Evolutionary conservation across 2,329 filamentous ascomycete species (phyloP), one percentile per base, ranked within the genome.

Genomic region (Graphiopsis chlorocephala): DNA sequence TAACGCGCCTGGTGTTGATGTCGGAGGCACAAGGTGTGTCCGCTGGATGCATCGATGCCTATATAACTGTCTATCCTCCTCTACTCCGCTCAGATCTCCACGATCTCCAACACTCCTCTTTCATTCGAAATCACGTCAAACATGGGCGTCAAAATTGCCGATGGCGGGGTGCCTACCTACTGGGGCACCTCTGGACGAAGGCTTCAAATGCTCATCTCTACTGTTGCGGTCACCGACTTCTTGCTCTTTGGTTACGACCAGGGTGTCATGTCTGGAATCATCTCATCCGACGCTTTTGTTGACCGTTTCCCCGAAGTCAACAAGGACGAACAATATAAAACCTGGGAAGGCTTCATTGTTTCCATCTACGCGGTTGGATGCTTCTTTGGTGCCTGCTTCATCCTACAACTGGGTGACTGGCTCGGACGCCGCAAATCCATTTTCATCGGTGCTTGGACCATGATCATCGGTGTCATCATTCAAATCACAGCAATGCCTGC

Each of bases 221-320:
- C 82, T 17, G 81, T 88, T 31, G 85, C 86, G 4, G 88, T 86
- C 1, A 86, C 85, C 55, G 86, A 84, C 26, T 87, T 87, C 77
- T 73, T 87, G 26, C 80, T 60, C 20, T 64, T 64, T 28, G 57
- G 63, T 61, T 64, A 65, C 23, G 64, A 65, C 42, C 64, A 65
- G 76, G 79, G 73, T 58, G 72, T 75, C 45, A 70, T 76, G 52
- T 74, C 72, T 58, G 72, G 74, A 45, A 86, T 94, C 68, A 80
- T 94, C 64, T 91, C 90, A 1, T 83, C 93, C 72, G 78, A 83
- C 23, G 82, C 83, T 7, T 91, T 91, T 70, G 78, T 86, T 3
- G 70, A 68, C 10, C 70, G 75, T 38, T 81, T 82, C 56, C 79
- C 78, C 7, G 65, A 78, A 61, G 77, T 81, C 63, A 75, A 81